These are phyloP conservation scores for Diphasiastrum complanatum DNA, from an alignment of 83 land plant genomes.

Conservation along the genomic window DNA sequence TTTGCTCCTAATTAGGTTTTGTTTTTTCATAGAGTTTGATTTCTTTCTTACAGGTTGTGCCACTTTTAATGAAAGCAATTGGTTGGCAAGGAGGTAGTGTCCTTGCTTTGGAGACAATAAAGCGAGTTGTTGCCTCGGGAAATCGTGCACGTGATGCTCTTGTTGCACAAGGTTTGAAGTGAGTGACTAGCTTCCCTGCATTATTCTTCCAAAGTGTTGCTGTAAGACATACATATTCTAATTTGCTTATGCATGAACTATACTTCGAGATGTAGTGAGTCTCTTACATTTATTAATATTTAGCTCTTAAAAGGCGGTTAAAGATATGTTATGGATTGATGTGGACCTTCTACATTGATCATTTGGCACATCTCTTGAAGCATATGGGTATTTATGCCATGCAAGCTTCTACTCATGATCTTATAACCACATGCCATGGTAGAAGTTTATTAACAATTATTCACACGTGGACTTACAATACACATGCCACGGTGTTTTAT, in stretches of 20 bases:
- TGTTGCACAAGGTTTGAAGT: conserved; percentile 99
- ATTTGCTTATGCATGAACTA: not conserved
- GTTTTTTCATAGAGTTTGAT: not conserved
- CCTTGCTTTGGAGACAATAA: conserved; percentile 88
- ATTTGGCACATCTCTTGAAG: too few relatives aligned
- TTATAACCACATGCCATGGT: too few relatives aligned
- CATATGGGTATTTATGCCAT: too few relatives aligned
- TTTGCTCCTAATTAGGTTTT: not conserved
- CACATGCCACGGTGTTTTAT: too few relatives aligned
- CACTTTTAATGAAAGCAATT: conserved; percentile 97
- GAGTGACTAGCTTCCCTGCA: conserved; percentile 21
- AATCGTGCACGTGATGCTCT: conserved; percentile 99
- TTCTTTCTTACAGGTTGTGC: conserved; percentile 67
- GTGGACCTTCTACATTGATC: too few relatives aligned
- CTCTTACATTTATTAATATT: too few relatives aligned
- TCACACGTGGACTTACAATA: too few relatives aligned
- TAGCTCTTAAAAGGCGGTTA: too few relatives aligned
- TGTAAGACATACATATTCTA: not conserved
- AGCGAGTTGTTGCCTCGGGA: conserved; percentile 95
- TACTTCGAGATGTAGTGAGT: too few relatives aligned
- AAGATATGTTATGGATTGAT: too few relatives aligned
- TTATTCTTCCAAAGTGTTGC: not conserved
- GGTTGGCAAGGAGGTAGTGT: conserved; percentile 99
- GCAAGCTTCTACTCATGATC: too few relatives aligned
- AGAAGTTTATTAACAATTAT: too few relatives aligned